A percentile compares a stretch with the other conserved stretches of the same genome.
These are phyloP conservation scores for Phylloporus sp. DNA, from an alignment of 768 basidiomycete species.

Conservation along the genomic window DNA sequence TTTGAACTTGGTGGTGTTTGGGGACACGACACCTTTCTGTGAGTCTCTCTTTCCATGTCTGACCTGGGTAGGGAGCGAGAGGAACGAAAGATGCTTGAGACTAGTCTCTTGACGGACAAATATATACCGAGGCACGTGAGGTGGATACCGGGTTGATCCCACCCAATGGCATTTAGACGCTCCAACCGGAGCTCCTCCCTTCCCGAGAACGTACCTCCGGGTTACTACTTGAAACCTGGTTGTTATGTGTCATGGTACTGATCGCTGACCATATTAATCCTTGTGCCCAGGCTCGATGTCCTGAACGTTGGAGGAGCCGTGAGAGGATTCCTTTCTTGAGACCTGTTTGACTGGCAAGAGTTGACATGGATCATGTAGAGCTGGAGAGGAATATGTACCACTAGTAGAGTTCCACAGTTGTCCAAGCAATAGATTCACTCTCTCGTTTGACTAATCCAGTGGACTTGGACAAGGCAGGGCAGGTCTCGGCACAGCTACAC, in stretches of 20 bases:
- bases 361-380: neutral
- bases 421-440: neutral
- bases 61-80: neutral
- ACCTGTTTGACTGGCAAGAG: neutral
- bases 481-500: neutral
- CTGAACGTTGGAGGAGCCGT: slow-evolving; percentile 90
- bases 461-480: neutral
- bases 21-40: slow-evolving; percentile 98
- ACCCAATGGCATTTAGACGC: neutral
- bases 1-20: slow-evolving; percentile 99
- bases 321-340: slow-evolving; percentile 74
- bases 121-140: slow-evolving; percentile 8
- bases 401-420: neutral
- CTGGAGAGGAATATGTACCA: neutral
- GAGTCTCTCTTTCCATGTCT: slow-evolving; percentile 31
- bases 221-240: neutral
- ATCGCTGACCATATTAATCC: slow-evolving; percentile 11
- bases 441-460: neutral
- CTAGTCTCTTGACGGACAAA: neutral
- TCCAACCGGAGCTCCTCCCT: neutral
- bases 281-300: slow-evolving; percentile 62
- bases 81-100: neutral
- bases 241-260: neutral
- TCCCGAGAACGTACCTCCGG: neutral
- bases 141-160: slow-evolving; percentile 6